Base-by-base conservation (phyloP, 2,329 filamentous ascomycete genomes). In the Lizonia empirigonia region DNA sequence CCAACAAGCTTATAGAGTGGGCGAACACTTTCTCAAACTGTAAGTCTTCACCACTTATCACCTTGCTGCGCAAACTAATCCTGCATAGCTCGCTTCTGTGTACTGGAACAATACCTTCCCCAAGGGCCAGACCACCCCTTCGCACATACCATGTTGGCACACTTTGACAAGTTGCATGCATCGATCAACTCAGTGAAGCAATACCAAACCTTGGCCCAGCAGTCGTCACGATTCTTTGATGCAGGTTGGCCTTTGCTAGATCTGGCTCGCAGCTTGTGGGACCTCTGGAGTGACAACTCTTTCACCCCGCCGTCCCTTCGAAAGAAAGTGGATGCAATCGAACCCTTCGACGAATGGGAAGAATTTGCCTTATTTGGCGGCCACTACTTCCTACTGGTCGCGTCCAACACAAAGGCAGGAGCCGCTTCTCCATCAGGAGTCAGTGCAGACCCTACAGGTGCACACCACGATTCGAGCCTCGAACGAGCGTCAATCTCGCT, bases 291-390 rank as follows among this genome's bases (percentile, higher is more conserved):
- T 9, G 84, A 89, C 58, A 77, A 84, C 12, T 67, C 76, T 2
- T 92, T 92, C 69, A 74, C 96, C 16, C 78, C 78, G 5, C 65
- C 80, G 1, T 73, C 79, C 1, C 81, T 90, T 55, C 82, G 90
- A 56, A 76, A 69, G 27, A 75, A 75, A 9, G 74, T 97, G 12
- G 87, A 96, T 61, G 67, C 76, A 1, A 73, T 91, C 13, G 93
- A 97, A 66, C 85, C 88, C 1, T 97, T 97, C 67, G 93, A 97
- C 70, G 92, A 97, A 73, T 96, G 91, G 91, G 93, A 97, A 72
- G 93, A 97, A 65, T 91, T 97, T 67, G 86, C 88, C 2, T 77
- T 96, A 1, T 96, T 95, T 70, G 85, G 84, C 2, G 85, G 86
- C 26, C 92, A 97, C 72, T 96, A 96, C 72, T 89, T 92, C 61